Evolutionary conservation across 148 eudicot genomes (phyloP), one percentile per base, ranked within the genome.

Genomic region (Rhododendron kiyosumense): DNA sequence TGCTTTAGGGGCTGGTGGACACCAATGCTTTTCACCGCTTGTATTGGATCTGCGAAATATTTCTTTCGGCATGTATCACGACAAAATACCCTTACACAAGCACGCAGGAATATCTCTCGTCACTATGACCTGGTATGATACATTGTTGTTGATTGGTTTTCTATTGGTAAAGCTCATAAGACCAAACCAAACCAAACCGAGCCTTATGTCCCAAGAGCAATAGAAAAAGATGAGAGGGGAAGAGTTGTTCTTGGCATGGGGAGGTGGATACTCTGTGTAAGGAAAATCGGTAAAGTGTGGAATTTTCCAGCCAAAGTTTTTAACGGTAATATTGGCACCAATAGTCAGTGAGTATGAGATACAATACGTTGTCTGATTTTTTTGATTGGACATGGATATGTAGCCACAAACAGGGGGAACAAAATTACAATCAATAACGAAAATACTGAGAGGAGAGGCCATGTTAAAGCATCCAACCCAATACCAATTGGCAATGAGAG

Each of bases 1-100:
- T 79, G 28, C 26, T 84, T n/a, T 86, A 96, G 97, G 93, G 99
- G 99, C 54, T 96, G 99, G 99, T 95, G 99, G 99, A 94, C 98
- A 71, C 99, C 99, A 32, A 84, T 94, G 92, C 92, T 95, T 84
- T 82, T 93, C 61, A 94, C 98, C 34, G 92, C 99, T 34, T 96
- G 95, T 49, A 57, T 97, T 86, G 93, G 96, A 38, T 95, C 98
- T 79, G 98, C 98, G 57, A 95, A 92, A 88, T 95, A 97, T 84
- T 97, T 97, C 88, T 92, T 86, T 85, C 85, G 90, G n/a, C 99
- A 97, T 87, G 91, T 95, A 45, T 93, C 94, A 49, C 88, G 95
- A 86, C 89, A 91, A 83, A 97, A 97, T 81, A 92, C 96, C 67
- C 90, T 95, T 9, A 93, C 95, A 17, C 98, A 93, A 92, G 98